These are phyloP conservation scores for Juglanconis sp. DNA, from an alignment of 2,329 filamentous ascomycete species.

Conservation along the genomic window DNA sequence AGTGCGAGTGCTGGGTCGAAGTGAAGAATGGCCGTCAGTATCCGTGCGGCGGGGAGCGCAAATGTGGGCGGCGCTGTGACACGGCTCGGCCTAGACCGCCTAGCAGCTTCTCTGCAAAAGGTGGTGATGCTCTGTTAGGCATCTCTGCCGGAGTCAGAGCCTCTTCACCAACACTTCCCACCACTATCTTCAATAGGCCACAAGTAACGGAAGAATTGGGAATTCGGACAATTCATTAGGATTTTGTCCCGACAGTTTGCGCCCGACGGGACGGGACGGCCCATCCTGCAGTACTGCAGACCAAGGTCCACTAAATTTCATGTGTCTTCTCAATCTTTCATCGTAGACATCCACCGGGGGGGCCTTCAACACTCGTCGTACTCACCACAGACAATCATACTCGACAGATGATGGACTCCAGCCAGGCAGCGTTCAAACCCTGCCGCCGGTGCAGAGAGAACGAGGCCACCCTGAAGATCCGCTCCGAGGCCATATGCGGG, in stretches of 20 bases:
- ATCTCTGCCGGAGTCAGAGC: too few species aligned
- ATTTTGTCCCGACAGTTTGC: slow-evolving; percentile 1
- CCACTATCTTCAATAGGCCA: too few species aligned
- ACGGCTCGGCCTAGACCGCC: too few species aligned
- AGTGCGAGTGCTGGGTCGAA: too few species aligned
- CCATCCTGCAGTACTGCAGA: slow-evolving; percentile 8
- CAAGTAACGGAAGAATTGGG: too few species aligned
- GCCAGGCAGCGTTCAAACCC: slow-evolving; percentile 22
- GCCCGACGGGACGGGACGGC: slow-evolving; percentile 10
- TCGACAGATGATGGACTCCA: slow-evolving; percentile 14
- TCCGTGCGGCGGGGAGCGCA: too few species aligned
- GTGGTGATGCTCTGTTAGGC: too few species aligned
- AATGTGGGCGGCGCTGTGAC: too few species aligned
- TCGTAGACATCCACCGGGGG: not conserved
- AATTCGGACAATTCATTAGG: not conserved
- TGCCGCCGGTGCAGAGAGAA: slow-evolving; percentile 57
- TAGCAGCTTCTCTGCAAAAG: too few species aligned
- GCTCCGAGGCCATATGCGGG: slow-evolving; percentile 59
- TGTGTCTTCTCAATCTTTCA: not conserved
- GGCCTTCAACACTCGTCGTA: not conserved
- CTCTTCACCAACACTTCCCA: too few species aligned
- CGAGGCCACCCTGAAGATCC: slow-evolving; percentile 50
- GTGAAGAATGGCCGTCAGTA: too few species aligned
- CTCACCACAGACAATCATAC: not conserved
- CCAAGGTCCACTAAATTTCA: not conserved